These are phyloP conservation scores for Coemansia sp. DNA, from an alignment of 192 early-diverging fungal genomes.

Conservation along the genomic window DNA sequence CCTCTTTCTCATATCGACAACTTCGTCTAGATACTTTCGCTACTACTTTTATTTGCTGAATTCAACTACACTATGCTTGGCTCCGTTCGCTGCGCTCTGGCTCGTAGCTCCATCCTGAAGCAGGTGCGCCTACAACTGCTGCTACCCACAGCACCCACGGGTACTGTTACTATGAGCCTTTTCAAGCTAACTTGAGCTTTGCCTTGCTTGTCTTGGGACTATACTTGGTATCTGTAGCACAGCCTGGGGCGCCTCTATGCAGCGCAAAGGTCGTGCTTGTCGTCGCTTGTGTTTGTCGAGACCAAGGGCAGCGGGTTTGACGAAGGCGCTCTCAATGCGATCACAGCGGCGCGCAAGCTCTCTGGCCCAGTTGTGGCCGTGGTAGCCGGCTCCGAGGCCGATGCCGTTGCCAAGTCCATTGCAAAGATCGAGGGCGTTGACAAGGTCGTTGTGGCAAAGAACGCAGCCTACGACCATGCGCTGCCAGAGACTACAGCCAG, in stretches of 20 bases:
- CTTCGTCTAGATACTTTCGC: not conserved
- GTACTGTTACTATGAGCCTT: not conserved
- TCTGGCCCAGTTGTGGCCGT: conserved; percentile 87
- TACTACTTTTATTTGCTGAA: not conserved
- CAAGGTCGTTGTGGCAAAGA: conserved; percentile 88
- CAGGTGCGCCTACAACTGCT: not conserved
- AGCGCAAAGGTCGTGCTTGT: conserved; percentile 23
- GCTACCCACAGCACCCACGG: too few species aligned
- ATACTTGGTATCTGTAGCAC: not conserved
- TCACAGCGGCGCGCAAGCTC: conserved; percentile 83
- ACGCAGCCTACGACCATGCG: conserved; percentile 74
- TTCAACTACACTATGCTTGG: conserved; percentile 19
- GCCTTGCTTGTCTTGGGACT: not conserved
- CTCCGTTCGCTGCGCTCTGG: conserved; percentile 14
- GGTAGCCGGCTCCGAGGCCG: conserved; percentile 79
- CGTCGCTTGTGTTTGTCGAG: conserved; percentile 91
- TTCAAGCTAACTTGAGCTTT: not conserved
- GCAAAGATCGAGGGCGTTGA: conserved; percentile 69
- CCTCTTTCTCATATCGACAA: too few species aligned
- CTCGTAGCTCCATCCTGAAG: conserved; percentile 13
- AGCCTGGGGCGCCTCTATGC: conserved; percentile 25
- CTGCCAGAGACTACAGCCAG: conserved; percentile 83
- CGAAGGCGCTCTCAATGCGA: conserved; percentile 80
- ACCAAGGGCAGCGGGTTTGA: conserved; percentile 76
- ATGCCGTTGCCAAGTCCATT: conserved; percentile 63